A percentile compares a stretch with the other conserved stretches of the same genome.
Conservation (phyloP, 2,329 filamentous ascomycete species). For the Mycogone perniciosa region DNA sequence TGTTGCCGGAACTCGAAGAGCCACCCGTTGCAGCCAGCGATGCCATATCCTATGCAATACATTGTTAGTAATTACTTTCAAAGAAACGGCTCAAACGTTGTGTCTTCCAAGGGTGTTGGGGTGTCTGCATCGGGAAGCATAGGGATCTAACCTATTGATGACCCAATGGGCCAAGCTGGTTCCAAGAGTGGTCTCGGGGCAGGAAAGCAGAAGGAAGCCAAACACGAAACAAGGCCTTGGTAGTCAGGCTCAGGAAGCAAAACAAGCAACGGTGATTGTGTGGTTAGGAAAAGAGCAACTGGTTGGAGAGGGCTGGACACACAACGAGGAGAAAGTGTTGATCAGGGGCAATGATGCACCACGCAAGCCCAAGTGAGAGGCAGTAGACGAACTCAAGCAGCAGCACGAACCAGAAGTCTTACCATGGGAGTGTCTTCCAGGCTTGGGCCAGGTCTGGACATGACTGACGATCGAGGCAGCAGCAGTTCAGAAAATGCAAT, state of each 20-base stretch:
- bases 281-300: conserved; percentile 21
- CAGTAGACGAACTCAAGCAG: neutral
- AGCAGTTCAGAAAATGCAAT: neutral
- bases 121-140: neutral
- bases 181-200: conserved; percentile 8
- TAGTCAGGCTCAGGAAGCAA: conserved; percentile 17
- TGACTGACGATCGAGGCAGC: neutral
- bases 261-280: conserved; percentile 17
- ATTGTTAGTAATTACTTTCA: conserved; percentile 1
- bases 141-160: conserved; percentile 10
- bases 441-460: neutral
- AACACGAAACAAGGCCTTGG: conserved; percentile 10
- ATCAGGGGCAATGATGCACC: conserved; percentile 3
- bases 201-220: conserved; percentile 24
- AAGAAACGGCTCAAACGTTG: neutral
- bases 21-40: conserved; percentile 19
- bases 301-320: conserved; percentile 13
- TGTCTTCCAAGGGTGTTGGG: neutral
- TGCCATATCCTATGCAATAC: conserved; percentile 32
- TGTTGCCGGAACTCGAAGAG: conserved; percentile 19
- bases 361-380: conserved; percentile 1
- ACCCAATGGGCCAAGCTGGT: conserved; percentile 1
- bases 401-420: neutral
- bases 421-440: conserved; percentile 3
- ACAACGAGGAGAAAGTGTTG: conserved; percentile 10